phyloP scores from a whole-genome alignment of 768 basidiomycete species.

The Kwoniella shandongensis region DNA sequence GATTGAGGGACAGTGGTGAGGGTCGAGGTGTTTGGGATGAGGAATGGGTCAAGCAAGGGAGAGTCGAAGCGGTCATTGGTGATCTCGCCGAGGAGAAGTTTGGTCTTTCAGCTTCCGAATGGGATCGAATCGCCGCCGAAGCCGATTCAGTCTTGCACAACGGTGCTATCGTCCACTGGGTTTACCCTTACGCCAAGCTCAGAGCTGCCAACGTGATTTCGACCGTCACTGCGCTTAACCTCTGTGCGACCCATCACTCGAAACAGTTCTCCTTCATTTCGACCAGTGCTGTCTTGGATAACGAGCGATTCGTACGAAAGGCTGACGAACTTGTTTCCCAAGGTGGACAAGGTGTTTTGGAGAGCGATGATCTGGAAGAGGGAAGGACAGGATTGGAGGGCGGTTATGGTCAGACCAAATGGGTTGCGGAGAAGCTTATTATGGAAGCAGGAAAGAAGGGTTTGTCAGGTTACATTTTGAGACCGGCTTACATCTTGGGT shows the following conservation, averaged over 20 bases:
- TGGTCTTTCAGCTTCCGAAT: slow-evolving; percentile 66
- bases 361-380: slow-evolving; percentile 84
- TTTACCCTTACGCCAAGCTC: slow-evolving; percentile 93
- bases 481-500: slow-evolving; percentile 95
- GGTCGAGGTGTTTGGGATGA: slow-evolving; percentile 89
- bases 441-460: slow-evolving; percentile 88
- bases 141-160: slow-evolving; percentile 88
- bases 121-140: slow-evolving; percentile 68
- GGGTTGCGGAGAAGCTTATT: slow-evolving; percentile 94
- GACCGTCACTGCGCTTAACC: slow-evolving; percentile 76
- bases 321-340: slow-evolving; percentile 66
- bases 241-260: slow-evolving; percentile 63
- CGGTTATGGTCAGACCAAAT: slow-evolving; percentile 96
- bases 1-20: slow-evolving; percentile 69
- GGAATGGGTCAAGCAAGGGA: slow-evolving; percentile 66
- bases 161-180: slow-evolving; percentile 98
- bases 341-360: slow-evolving; percentile 69
- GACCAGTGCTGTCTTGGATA: slow-evolving; percentile 91
- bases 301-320: slow-evolving; percentile 81
- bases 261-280: slow-evolving; percentile 89
- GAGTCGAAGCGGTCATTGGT: slow-evolving; percentile 77
- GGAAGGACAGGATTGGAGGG: slow-evolving; percentile 72
- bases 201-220: slow-evolving; percentile 89
- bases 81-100: slow-evolving; percentile 76
- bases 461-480: slow-evolving; percentile 76